These are phyloP conservation scores for Candida ascalaphidarum DNA, from an alignment of 805 yeast species.

Conservation along the genomic window DNA sequence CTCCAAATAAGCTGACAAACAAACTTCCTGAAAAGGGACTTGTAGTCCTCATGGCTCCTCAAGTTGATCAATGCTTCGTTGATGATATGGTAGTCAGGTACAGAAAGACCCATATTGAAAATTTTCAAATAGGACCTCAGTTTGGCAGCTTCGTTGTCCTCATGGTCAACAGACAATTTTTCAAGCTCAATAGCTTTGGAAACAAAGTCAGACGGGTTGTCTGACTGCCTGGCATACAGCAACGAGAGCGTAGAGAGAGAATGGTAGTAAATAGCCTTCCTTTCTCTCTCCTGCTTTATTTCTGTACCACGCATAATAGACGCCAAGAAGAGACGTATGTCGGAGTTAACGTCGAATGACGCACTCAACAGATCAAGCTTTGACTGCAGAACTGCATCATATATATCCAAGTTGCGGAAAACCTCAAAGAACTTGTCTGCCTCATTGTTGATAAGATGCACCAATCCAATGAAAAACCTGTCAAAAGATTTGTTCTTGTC, in stretches of 20 bases:
- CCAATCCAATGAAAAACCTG: conserved; percentile 24
- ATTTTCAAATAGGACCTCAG: conserved; percentile 11
- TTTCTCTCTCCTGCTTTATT: too few relatives aligned
- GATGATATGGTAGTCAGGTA: conserved; percentile 11
- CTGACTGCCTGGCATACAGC: conserved; percentile 6
- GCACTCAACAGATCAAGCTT: too few relatives aligned
- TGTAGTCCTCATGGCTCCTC: conserved; percentile 4
- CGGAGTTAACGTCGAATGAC: too few relatives aligned
- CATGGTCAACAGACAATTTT: neutral
- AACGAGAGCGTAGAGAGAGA: conserved; percentile 17
- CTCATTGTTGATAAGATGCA: conserved; percentile 21
- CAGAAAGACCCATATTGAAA: conserved; percentile 16
- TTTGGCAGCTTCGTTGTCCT: conserved; percentile 4
- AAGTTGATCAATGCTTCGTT: conserved; percentile 12
- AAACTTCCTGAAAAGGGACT: conserved; percentile 14
- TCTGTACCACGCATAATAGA: too few relatives aligned
- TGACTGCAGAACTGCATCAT: conserved; percentile 6
- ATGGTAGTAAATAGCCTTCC: conserved; percentile 21
- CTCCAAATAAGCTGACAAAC: conserved; percentile 16
- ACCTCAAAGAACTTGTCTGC: conserved; percentile 12
- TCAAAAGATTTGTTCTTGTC: conserved; percentile 7
- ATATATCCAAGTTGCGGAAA: conserved; percentile 14
- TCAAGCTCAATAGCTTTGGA: conserved; percentile 14
- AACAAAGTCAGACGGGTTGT: conserved; percentile 17
- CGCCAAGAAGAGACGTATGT: too few relatives aligned